These are phyloP conservation scores for Phytophthora cajani DNA, from an alignment of 352 stramenopile species.

Conservation along the genomic window DNA sequence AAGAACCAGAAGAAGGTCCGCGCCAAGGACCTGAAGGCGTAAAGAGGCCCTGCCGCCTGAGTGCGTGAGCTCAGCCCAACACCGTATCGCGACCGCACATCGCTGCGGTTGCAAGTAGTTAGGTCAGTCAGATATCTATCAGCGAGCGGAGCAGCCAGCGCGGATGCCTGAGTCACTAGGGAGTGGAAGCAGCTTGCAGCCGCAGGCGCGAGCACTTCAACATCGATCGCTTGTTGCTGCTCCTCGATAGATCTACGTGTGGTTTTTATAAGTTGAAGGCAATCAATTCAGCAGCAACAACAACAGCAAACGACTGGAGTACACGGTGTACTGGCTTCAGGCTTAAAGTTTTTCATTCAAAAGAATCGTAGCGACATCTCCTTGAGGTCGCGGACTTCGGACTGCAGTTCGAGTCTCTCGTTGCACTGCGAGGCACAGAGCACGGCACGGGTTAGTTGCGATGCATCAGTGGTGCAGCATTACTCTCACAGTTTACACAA, in stretches of 20 bases:
- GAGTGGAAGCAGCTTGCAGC: slow-evolving; percentile 24
- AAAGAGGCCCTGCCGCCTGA: slow-evolving; percentile 25
- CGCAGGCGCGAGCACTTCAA: slow-evolving; percentile 20
- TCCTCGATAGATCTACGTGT: slow-evolving; percentile 32
- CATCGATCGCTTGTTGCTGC: slow-evolving; percentile 17
- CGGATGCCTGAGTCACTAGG: background rate
- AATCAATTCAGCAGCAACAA: slow-evolving; percentile 25
- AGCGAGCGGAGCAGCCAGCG: slow-evolving; percentile 15
- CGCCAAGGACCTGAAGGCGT: slow-evolving; percentile 33
- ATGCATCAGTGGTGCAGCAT: background rate
- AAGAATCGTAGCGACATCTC: slow-evolving; percentile 65
- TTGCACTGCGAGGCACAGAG: slow-evolving; percentile 50
- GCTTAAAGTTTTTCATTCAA: slow-evolving; percentile 18
- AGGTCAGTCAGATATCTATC: slow-evolving; percentile 34
- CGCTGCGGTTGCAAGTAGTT: slow-evolving; percentile 32
- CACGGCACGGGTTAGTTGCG: slow-evolving; percentile 6
- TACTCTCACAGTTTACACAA: slow-evolving; percentile 3
- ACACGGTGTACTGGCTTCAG: background rate
- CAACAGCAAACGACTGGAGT: background rate
- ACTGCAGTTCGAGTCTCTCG: slow-evolving; percentile 58
- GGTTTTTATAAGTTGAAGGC: slow-evolving; percentile 42
- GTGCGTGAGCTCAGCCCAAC: slow-evolving; percentile 19
- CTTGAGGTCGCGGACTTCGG: slow-evolving; percentile 61
- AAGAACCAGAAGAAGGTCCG: slow-evolving; percentile 69
- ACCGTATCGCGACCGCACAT: slow-evolving; percentile 12